Conservation (phyloP, 495 filamentous ascomycete genomes). For the Daldinia bambusicola region DNA sequence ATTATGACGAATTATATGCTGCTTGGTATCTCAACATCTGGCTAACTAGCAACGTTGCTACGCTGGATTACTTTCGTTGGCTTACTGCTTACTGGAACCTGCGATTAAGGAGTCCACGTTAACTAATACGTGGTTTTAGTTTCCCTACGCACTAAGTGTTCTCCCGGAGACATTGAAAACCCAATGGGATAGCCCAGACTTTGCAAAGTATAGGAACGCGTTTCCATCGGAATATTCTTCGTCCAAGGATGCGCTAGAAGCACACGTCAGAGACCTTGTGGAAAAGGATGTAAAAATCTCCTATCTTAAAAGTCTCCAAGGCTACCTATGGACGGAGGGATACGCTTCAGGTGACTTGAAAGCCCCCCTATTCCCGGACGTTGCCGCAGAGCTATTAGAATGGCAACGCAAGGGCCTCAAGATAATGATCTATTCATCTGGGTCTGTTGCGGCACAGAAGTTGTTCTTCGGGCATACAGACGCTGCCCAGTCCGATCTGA, state of each 20-base stretch:
- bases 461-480: conserved; percentile 75
- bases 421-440: conserved; percentile 77
- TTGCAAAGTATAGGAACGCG: conserved; percentile 67
- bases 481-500: conserved; percentile 64
- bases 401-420: conserved; percentile 61
- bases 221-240: conserved; percentile 69
- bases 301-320: conserved; percentile 77
- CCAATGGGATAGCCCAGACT: conserved; percentile 68
- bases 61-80: conserved; percentile 10
- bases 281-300: conserved; percentile 71
- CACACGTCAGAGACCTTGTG: conserved; percentile 72
- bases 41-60: conserved; percentile 19
- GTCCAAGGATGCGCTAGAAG: conserved; percentile 60
- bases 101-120: conserved; percentile 23
- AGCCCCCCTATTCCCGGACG: conserved; percentile 75
- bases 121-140: conserved; percentile 58
- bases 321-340: conserved; percentile 74
- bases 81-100: conserved; percentile 12
- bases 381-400: conserved; percentile 62
- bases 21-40: conserved; percentile 17
- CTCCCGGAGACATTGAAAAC: conserved; percentile 66
- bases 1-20: conserved; percentile 19
- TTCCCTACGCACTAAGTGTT: conserved; percentile 72
- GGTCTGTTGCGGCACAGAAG: conserved; percentile 76
- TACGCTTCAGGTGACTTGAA: conserved; percentile 68